A percentile compares a stretch with the other conserved stretches of the same genome.
Evolutionary conservation across 2,329 filamentous ascomycete genomes (phyloP).

Genomic region (Gremmenia infestans): DNA sequence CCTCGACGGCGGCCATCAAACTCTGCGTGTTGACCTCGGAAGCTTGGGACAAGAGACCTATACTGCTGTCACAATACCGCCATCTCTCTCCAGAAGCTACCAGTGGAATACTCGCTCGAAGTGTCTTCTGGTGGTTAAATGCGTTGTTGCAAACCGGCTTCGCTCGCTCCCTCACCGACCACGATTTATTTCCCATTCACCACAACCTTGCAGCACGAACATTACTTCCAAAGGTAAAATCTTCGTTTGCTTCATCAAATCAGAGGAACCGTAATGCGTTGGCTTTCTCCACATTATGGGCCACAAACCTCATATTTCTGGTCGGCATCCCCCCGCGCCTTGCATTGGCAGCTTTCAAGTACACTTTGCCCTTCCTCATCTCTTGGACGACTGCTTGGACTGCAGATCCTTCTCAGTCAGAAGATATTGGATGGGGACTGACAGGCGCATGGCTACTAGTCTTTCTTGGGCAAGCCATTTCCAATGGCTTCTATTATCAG

Average conservation of each 20-base stretch:
- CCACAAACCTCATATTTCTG: slow-evolving; percentile 14
- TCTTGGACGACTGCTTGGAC: slow-evolving; percentile 10
- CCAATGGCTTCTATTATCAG: slow-evolving; percentile 9
- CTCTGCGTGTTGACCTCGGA: slow-evolving; percentile 32
- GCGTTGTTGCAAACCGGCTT: slow-evolving; percentile 35
- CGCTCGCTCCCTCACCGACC: slow-evolving; percentile 31
- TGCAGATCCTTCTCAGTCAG: slow-evolving; percentile 1
- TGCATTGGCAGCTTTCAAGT: slow-evolving; percentile 13
- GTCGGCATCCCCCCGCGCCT: slow-evolving; percentile 12
- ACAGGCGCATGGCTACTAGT: slow-evolving; percentile 19
- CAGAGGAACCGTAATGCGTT: slow-evolving; percentile 12
- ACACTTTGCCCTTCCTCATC: slow-evolving; percentile 19
- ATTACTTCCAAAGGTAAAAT: slow-evolving; percentile 5
- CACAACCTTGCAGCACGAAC: slow-evolving; percentile 20
- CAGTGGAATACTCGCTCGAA: slow-evolving; percentile 36
- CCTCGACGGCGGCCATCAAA: slow-evolving; percentile 35
- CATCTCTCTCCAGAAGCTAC: slow-evolving; percentile 34
- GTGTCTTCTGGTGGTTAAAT: slow-evolving; percentile 38
- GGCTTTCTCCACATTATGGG: slow-evolving; percentile 20
- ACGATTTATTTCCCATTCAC: slow-evolving; percentile 34
- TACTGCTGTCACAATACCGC: slow-evolving; percentile 29
- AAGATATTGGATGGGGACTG: slow-evolving; percentile 18
- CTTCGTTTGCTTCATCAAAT: neutral
- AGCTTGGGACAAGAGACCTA: slow-evolving; percentile 35
- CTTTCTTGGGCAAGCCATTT: slow-evolving; percentile 18